Base-by-base conservation (phyloP, 106 monocot species). In the Dactylorhiza incarnata region DNA sequence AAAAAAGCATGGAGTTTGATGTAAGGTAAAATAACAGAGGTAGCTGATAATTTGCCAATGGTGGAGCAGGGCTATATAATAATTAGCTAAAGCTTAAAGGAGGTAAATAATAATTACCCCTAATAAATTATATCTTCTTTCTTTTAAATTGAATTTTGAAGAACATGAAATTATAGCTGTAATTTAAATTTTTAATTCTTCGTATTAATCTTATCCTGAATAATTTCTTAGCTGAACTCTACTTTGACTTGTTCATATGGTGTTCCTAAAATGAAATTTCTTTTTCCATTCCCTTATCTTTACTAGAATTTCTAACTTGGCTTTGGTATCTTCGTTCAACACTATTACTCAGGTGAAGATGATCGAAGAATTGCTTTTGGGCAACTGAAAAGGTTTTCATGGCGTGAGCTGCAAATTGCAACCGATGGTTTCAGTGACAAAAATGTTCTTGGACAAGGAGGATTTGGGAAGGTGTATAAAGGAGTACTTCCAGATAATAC, bases 371-470 rank as follows among this genome's bases (percentile, higher is more conserved):
- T 88, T 49, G 74, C 74, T 22, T 85, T 88, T 45, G 88, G 88
- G 46, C 88, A 88, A 71, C 71, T 88, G 25, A 88, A 88, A 76
- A 72, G 85, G 61, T 88, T 88, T 75, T 44, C 85, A 44, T 88
- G 80, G 82, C 77, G 88, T 22, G 85, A 88, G 65, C 45, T 88
- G 12, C 83, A 88, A 74, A 77, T 89, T 73, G 89, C 89, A 76
- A 89, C 89, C 5, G 83, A 86, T 13, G 55, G 73, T 70, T 89
- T 89, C 76, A 86, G 69, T 66, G 86, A 86, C 50, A 81, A 81
- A 81, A 89, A 86, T 78, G 78, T 89, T 81, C 81, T 89, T 73
- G 89, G 89, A 9, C 78, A 89, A 46, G 89, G 89, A 68, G 89
- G 89, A 23, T 89, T 89, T 71, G 86, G 89, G 0, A 89, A 86